Conservation (phyloP, 805 yeast genomes). For the Diddensiella santjacobensis region DNA sequence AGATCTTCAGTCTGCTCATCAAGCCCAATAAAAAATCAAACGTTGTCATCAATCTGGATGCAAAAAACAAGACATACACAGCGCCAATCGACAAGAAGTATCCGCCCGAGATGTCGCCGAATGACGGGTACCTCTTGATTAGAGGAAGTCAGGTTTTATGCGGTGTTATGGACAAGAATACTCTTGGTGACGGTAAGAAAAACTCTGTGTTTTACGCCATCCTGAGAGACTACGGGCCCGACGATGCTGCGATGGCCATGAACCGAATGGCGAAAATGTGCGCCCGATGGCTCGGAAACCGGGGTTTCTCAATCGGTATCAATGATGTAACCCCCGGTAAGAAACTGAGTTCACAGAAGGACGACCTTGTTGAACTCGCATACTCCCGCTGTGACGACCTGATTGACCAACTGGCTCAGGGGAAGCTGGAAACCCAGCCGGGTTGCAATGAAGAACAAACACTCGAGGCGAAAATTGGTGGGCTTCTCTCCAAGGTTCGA, state of each 20-base stretch:
- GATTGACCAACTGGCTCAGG: conserved; percentile 70
- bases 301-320: conserved; percentile 97
- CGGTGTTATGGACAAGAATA: conserved; percentile 96
- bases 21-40: conserved; percentile 73
- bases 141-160: conserved; percentile 84
- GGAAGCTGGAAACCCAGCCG: conserved; percentile 94
- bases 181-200: conserved; percentile 96
- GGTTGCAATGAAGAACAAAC: conserved; percentile 99
- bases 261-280: conserved; percentile 98
- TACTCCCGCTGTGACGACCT: conserved; percentile 88
- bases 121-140: conserved; percentile 90
- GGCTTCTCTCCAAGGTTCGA: conserved; percentile 91
- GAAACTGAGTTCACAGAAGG: conserved; percentile 72
- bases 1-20: conserved; percentile 82
- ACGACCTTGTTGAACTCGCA: conserved; percentile 83
- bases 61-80: conserved; percentile 83
- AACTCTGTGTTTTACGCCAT: conserved; percentile 95
- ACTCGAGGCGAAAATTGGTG: conserved; percentile 95
- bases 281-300: conserved; percentile 89
- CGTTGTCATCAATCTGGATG: conserved; percentile 86
- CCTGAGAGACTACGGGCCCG: conserved; percentile 93
- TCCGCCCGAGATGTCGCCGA: conserved; percentile 94
- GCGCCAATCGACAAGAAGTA: conserved; percentile 63
- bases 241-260: conserved; percentile 94
- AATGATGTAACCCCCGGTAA: conserved; percentile 93